phyloP scores from a whole-genome alignment of 2,329 filamentous ascomycete species.

The Arthrobotrys megalospora region DNA sequence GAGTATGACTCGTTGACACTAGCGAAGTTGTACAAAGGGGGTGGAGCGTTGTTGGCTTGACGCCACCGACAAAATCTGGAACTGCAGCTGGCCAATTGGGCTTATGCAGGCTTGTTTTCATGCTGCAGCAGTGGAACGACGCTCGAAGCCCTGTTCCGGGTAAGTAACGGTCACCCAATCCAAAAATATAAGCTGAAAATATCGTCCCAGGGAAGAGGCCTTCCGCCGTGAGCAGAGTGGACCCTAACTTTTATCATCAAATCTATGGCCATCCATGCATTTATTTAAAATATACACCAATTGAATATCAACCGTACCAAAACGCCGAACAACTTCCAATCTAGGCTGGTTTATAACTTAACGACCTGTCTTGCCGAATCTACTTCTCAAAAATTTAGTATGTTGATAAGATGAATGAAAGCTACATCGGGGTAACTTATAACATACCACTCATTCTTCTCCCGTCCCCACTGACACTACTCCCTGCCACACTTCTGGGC shows the following conservation, averaged over 20 bases:
- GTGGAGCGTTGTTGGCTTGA: no score
- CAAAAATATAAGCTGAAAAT: no score
- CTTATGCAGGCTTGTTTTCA: no score
- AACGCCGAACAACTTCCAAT: constrained; percentile 8
- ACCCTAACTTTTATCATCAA: background rate
- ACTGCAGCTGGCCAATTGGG: no score
- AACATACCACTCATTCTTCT: constrained; percentile 60
- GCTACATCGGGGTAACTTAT: background rate
- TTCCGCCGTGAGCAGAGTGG: background rate
- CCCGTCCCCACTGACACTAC: constrained; percentile 28
- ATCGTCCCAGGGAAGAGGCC: background rate
- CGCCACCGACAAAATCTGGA: no score
- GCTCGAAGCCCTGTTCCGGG: no score
- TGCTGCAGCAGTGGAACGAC: no score
- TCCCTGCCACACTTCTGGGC: constrained; percentile 26
- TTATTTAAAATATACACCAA: background rate
- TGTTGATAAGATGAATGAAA: background rate
- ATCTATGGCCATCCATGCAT: background rate
- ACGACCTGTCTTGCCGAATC: constrained; percentile 54
- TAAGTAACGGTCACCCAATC: no score
- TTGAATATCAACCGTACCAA: background rate
- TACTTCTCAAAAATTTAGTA: constrained; percentile 34
- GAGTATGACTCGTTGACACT: no score
- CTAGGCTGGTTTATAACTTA: constrained; percentile 29
- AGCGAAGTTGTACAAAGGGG: no score